These are phyloP conservation scores for Helicocarpus griseus DNA, from an alignment of 2,329 filamentous ascomycete genomes.

Conservation along the genomic window DNA sequence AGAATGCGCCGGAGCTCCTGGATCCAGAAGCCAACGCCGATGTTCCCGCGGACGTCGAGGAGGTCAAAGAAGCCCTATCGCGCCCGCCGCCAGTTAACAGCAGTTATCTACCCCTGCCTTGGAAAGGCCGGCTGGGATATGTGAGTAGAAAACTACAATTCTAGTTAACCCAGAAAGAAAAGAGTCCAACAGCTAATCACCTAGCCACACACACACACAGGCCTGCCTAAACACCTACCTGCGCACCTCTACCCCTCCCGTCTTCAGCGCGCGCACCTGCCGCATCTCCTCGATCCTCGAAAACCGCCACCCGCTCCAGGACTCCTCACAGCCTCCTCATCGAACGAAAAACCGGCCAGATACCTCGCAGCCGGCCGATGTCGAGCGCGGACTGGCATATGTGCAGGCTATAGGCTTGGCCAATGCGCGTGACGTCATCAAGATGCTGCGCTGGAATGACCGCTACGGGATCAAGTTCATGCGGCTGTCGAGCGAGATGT, in stretches of 20 bases:
- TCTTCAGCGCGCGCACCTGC: conserved; percentile 87
- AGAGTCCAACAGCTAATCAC: conserved; percentile 17
- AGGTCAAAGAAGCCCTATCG: conserved; percentile 48
- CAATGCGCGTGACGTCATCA: conserved; percentile 73
- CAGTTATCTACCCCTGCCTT: conserved; percentile 71
- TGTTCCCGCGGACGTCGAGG: conserved; percentile 43
- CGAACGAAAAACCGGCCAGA: conserved; percentile 79
- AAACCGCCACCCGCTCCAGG: conserved; percentile 69
- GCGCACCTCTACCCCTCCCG: conserved; percentile 65
- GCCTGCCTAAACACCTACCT: conserved; percentile 91
- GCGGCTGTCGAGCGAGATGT: conserved; percentile 90
- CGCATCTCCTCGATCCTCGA: conserved; percentile 85
- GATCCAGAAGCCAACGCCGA: conserved; percentile 49
- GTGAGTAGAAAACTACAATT: conserved; percentile 43
- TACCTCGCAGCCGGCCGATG: conserved; percentile 56
- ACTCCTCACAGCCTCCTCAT: conserved; percentile 69
- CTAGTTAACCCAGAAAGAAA: not conserved
- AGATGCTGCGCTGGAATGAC: conserved; percentile 87
- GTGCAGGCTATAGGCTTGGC: conserved; percentile 67
- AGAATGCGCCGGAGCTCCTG: conserved; percentile 11
- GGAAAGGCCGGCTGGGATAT: conserved; percentile 84
- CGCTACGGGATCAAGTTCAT: conserved; percentile 87
- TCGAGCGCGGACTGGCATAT: conserved; percentile 61
- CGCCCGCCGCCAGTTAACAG: conserved; percentile 74
- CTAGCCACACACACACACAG: conserved; percentile 28